Evolutionary conservation across 2,329 filamentous ascomycete genomes (phyloP).

Genomic region (Gliomastix tumulicola): DNA sequence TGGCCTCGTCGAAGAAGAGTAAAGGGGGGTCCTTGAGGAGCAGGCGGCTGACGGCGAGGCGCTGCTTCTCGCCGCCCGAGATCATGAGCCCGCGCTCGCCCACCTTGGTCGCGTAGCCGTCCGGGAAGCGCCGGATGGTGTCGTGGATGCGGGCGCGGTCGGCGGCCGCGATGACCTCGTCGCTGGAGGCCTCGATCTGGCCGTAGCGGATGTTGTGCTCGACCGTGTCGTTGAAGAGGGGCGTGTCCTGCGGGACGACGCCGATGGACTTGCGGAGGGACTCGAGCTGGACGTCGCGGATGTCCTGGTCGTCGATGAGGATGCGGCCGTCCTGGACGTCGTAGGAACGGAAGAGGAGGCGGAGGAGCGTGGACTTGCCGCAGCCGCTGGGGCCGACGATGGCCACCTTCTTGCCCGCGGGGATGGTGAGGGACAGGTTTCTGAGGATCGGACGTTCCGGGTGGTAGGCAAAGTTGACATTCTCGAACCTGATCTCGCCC

Average conservation of each 20-base stretch:
- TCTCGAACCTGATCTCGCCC: slow-evolving; percentile 89
- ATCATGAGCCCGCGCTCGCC: slow-evolving; percentile 97
- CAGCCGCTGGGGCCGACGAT: slow-evolving; percentile 93
- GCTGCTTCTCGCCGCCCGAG: slow-evolving; percentile 88
- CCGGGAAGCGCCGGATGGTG: slow-evolving; percentile 69
- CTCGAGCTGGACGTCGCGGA: slow-evolving; percentile 74
- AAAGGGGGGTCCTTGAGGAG: slow-evolving; percentile 85
- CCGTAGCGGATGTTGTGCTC: slow-evolving; percentile 95
- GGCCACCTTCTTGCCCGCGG: slow-evolving; percentile 91
- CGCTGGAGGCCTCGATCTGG: slow-evolving; percentile 65
- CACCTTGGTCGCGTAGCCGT: slow-evolving; percentile 87
- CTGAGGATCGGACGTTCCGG: slow-evolving; percentile 79
- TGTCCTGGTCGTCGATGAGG: slow-evolving; percentile 86
- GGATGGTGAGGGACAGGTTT: slow-evolving; percentile 81
- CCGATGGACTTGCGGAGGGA: slow-evolving; percentile 81
- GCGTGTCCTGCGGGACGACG: slow-evolving; percentile 94
- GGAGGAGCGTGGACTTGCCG: slow-evolving; percentile 89
- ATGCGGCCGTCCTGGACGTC: slow-evolving; percentile 82
- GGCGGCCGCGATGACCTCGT: slow-evolving; percentile 70
- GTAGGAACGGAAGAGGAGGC: slow-evolving; percentile 90
- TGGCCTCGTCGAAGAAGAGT: slow-evolving; percentile 93
- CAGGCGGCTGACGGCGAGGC: slow-evolving; percentile 74
- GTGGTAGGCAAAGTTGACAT: slow-evolving; percentile 91
- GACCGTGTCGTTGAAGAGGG: slow-evolving; percentile 94
- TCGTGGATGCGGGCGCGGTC: slow-evolving; percentile 80